These are phyloP conservation scores for Volutella citrinella DNA, from an alignment of 2,329 filamentous ascomycete genomes.

Conservation along the genomic window DNA sequence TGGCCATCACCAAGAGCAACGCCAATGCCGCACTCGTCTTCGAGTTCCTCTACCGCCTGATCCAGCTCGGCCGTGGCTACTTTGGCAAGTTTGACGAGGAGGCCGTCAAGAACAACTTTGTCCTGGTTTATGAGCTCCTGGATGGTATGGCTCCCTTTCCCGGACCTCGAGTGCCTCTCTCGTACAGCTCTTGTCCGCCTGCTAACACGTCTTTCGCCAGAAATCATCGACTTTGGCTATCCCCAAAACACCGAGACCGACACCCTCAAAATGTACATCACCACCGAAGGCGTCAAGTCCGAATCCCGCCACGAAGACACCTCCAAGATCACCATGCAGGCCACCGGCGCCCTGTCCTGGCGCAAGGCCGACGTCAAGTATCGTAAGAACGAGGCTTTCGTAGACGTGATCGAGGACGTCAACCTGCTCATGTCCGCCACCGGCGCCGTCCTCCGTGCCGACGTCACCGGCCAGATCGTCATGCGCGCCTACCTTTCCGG, in stretches of 20 bases:
- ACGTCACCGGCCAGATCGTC: constrained; percentile 95
- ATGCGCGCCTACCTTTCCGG: constrained; percentile 98
- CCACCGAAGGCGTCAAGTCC: constrained; percentile 96
- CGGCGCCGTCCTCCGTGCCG: constrained; percentile 88
- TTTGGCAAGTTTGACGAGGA: constrained; percentile 99
- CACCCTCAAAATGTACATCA: constrained; percentile 99
- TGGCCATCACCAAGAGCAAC: constrained; percentile 97
- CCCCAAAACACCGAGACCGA: constrained; percentile 99
- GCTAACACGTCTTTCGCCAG: constrained; percentile 41
- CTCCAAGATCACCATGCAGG: constrained; percentile 98
- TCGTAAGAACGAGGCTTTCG: constrained; percentile 98
- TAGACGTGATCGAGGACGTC: constrained; percentile 98
- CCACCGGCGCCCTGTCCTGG: constrained; percentile 95
- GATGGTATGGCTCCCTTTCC: constrained; percentile 67
- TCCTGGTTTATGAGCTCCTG: constrained; percentile 93
- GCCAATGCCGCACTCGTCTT: constrained; percentile 98
- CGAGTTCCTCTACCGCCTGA: constrained; percentile 92
- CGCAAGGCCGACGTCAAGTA: constrained; percentile 97
- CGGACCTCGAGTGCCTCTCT: background rate
- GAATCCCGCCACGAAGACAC: constrained; percentile 85
- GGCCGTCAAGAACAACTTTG: constrained; percentile 99
- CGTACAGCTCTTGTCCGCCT: background rate
- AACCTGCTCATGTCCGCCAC: constrained; percentile 99
- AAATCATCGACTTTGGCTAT: constrained; percentile 98
- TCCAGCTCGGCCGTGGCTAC: constrained; percentile 87